Percentiles rank a stretch among this genome's conserved stretches.
phyloP scores from a whole-genome alignment of 2,329 filamentous ascomycete genomes.

The Sarocladium oryzae region DNA sequence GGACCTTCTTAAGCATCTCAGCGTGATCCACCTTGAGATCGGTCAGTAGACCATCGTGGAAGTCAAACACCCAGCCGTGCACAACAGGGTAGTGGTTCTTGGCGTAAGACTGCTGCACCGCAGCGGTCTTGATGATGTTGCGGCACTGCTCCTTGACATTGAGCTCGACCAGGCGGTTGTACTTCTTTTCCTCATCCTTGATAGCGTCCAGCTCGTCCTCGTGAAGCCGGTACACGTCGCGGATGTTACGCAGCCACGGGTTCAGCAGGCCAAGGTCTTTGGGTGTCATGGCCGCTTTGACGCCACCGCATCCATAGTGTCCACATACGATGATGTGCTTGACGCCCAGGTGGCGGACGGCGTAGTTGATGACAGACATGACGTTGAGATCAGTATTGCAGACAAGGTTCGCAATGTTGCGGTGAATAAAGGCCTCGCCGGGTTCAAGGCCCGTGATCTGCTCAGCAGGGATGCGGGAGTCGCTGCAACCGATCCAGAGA shows the following conservation, averaged over 20 bases:
- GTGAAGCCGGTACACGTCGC: slow-evolving; percentile 66
- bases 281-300: slow-evolving; percentile 67
- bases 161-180: slow-evolving; percentile 70
- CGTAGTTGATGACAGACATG: slow-evolving; percentile 79
- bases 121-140: slow-evolving; percentile 72
- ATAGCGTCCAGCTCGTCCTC: slow-evolving; percentile 63
- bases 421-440: slow-evolving; percentile 90
- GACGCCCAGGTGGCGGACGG: slow-evolving; percentile 72
- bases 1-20: slow-evolving; percentile 46
- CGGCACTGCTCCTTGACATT: slow-evolving; percentile 76
- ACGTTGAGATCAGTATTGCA: slow-evolving; percentile 73
- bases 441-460: slow-evolving; percentile 75
- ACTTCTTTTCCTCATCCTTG: slow-evolving; percentile 50
- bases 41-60: slow-evolving; percentile 59
- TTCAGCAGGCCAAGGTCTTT: slow-evolving; percentile 65
- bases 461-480: slow-evolving; percentile 87
- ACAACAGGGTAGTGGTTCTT: slow-evolving; percentile 61
- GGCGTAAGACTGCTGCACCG: slow-evolving; percentile 65
- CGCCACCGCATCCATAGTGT: slow-evolving; percentile 72
- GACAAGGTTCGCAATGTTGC: slow-evolving; percentile 89
- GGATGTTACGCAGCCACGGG: slow-evolving; percentile 68
- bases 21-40: slow-evolving; percentile 59
- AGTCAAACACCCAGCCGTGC: slow-evolving; percentile 68
- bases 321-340: slow-evolving; percentile 77
- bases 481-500: slow-evolving; percentile 86